A percentile compares a stretch with the other conserved stretches of the same genome.
These are phyloP conservation scores for Trametes sanguinea DNA, from an alignment of 768 basidiomycete genomes.

Conservation along the genomic window DNA sequence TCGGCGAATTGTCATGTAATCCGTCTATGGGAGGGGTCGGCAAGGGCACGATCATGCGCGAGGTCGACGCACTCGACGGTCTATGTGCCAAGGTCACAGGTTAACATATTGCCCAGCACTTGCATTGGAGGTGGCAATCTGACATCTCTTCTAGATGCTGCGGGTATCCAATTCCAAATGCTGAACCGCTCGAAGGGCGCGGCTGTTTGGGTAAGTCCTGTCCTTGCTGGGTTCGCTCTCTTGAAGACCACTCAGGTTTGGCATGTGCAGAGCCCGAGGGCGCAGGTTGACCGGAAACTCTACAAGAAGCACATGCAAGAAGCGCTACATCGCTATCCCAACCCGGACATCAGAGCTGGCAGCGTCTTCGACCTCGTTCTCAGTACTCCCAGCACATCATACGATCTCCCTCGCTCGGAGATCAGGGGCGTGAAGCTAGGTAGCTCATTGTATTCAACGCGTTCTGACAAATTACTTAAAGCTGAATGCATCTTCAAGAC, in stretches of 20 bases:
- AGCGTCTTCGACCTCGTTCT: constrained; percentile 82
- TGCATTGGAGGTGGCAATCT: background rate
- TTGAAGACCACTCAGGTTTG: background rate
- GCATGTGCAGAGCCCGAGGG: constrained; percentile 72
- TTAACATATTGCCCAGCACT: constrained; percentile 32
- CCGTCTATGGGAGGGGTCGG: constrained; percentile 92
- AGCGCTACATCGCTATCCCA: constrained; percentile 61
- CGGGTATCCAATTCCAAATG: constrained; percentile 87
- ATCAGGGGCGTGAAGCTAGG: constrained; percentile 65
- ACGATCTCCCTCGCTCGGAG: constrained; percentile 32
- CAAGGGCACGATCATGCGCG: constrained; percentile 88
- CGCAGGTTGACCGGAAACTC: constrained; percentile 83
- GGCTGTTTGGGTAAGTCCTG: constrained; percentile 80
- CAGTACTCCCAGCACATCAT: constrained; percentile 42
- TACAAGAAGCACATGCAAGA: constrained; percentile 86
- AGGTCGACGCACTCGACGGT: constrained; percentile 90
- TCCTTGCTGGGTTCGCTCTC: background rate
- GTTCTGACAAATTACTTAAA: background rate
- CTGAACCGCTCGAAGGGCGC: constrained; percentile 85
- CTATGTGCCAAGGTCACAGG: constrained; percentile 83
- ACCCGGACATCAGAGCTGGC: constrained; percentile 67
- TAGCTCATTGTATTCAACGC: constrained; percentile 25
- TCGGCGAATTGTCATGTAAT: constrained; percentile 88
- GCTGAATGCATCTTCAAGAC: constrained; percentile 44
- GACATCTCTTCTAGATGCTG: constrained; percentile 57